Evolutionary conservation across 345 rosid genomes (phyloP), one percentile per base, ranked within the genome.

Genomic region (Bretschneidera sinensis): DNA sequence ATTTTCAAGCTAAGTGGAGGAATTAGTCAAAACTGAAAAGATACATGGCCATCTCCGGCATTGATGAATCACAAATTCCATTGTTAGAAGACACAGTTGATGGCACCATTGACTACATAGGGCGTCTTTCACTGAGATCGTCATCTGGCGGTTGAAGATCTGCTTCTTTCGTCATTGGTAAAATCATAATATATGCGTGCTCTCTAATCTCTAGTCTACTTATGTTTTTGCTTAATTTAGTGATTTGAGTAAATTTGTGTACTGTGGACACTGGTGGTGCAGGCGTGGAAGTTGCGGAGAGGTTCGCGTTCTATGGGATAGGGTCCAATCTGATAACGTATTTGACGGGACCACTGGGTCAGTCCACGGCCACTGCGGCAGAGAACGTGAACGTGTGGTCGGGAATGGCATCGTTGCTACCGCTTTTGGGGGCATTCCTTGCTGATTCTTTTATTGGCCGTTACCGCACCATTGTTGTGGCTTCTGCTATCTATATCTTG

Each of bases 371-470:
- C 35, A 35, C 68, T 14, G 87, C 84, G 0, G 84, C 87, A 0
- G 80, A 60, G 31, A 77, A 82, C 53, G 77, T 82, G 19, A 77
- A 82, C 22, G 75, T 77, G 14, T 82, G 84, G 87, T 70, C 73
- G 4, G 87, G 87, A 15, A 57, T 65, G 43, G 76, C 68, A 19
- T 65, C 78, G 43, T 43, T 82, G 61, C 70, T 82, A 20, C 87
- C 87, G 9, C 80, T 82, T 13, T 57, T 82, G 5, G 84, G 80
- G 11, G 86, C 84, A 14, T 69, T 76, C 51, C 28, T 82, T 1
- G 87, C 87, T 0, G 87, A 79, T 67, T 70, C 84, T 2, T 72
- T 70, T 48, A 74, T 82, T 25, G 87, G 84, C 35, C 80, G 84
- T 17, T 82, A 79, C 61, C 80, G 84, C 62, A 73, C 80, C 2